Base-by-base conservation (phyloP, 2,329 filamentous ascomycete genomes). In the Ilyonectria mors-panacis region DNA sequence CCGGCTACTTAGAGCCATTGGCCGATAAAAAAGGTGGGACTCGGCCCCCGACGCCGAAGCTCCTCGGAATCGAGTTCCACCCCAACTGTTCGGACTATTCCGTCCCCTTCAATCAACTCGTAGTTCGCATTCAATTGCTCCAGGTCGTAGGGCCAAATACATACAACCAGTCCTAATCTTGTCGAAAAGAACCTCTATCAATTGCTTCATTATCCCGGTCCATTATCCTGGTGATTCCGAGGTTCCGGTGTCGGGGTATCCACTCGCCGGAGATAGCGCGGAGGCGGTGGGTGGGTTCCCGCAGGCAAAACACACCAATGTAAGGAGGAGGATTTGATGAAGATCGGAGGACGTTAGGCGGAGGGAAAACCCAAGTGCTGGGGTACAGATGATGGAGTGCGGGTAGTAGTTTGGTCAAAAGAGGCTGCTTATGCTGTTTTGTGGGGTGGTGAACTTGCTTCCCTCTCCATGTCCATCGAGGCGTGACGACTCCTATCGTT, bases 1-100 rank as follows among this genome's bases (percentile, higher is more conserved):
- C 50, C 35, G 50, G 51, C 44, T 13, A 30, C 54, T 51, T 45
- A 47, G 39, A 44, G 50, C 44, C 59, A 65, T 15, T 56, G 23
- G 37, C 58, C 58, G 68, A 23, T 63, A 64, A 59, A 68, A 72
- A 69, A 65, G 65, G 62, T 74, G 72, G 70, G 35, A 15, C 53
- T 60, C 59, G n/a, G 28, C n/a, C 56, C 21, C 50, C 17, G 47
- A 42, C 21, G 55, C 47, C 47, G 51, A 51, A 33, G 15, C 33
- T 21, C 44, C 44, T 67, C 69, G 68, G 72, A 73, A 74, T 48
- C 58, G 62, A 57, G 48, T 69, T 71, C 70, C 72, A 68, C 62
- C 33, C 28, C 28, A 45, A 37, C 44, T 53, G 51, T 58, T 45
- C 54, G 39, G 45, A 56, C 19, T 45, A 33, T 13, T 35, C 13